Evolutionary conservation across 192 early-diverging fungal genomes (phyloP).

Genomic region (Rhizophagus sp.): DNA sequence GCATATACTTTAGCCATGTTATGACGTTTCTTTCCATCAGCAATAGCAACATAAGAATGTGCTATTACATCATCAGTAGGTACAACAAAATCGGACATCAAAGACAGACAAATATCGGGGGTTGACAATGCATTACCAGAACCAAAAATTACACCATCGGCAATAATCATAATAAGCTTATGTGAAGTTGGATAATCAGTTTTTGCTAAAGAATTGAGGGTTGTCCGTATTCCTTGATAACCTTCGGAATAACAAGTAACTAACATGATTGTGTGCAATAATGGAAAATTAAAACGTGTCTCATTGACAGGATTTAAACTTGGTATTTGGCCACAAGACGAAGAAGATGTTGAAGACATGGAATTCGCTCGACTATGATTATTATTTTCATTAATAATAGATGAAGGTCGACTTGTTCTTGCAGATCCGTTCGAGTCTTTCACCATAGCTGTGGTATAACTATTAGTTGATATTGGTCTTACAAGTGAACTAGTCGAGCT

Average conservation of each 20-base stretch:
- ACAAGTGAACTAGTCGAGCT: slow-evolving; percentile 35
- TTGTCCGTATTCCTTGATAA: slow-evolving; percentile 67
- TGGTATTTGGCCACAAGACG: slow-evolving; percentile 27
- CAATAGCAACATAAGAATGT: slow-evolving; percentile 86
- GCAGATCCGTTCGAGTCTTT: background rate
- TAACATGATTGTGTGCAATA: slow-evolving; percentile 67
- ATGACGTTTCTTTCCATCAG: slow-evolving; percentile 87
- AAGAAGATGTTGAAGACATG: slow-evolving; percentile 39
- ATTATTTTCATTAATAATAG: slow-evolving; percentile 33
- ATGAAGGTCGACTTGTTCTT: slow-evolving; percentile 37
- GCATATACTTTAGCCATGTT: slow-evolving; percentile 94
- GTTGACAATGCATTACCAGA: slow-evolving; percentile 76
- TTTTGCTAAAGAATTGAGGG: slow-evolving; percentile 75
- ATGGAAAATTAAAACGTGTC: slow-evolving; percentile 53
- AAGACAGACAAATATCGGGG: slow-evolving; percentile 73
- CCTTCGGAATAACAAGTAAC: slow-evolving; percentile 83
- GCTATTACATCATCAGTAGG: slow-evolving; percentile 65
- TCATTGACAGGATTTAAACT: slow-evolving; percentile 38
- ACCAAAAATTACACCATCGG: slow-evolving; percentile 79
- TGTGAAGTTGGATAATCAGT: slow-evolving; percentile 78
- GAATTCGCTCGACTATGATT: slow-evolving; percentile 39
- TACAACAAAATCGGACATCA: slow-evolving; percentile 74
- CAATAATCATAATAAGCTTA: slow-evolving; percentile 79
- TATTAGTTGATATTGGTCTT: slow-evolving; percentile 33
- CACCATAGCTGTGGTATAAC: slow-evolving; percentile 30